Base-by-base conservation (phyloP, 2,329 filamentous ascomycete species). In the Aulographum hederae region DNA sequence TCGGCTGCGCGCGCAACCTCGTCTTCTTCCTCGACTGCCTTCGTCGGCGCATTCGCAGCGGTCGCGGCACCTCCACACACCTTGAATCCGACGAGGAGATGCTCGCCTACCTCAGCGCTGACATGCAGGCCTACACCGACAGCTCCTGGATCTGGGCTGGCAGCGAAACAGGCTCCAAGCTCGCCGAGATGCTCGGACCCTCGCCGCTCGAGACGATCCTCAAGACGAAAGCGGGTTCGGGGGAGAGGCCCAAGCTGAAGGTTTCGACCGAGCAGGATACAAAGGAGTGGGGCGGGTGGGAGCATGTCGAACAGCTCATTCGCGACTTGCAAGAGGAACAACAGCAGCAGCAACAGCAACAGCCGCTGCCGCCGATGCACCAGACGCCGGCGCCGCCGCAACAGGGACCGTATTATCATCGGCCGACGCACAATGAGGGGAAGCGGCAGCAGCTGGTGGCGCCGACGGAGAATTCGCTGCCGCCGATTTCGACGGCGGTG, bases 261-360 rank as follows among this genome's bases (percentile, higher is more conserved):
- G 60, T 65, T 0, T 51, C 75, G 10, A 65, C 61, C 0, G 62
- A 63, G 16, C 63, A 67, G 8, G 69, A 74, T 40, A 57, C 60
- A 28, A 60, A 64, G 32, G 74, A 78, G 29, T 91, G 81, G 80
- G 72, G 73, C 32, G 80, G 79, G 2, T 94, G 85, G 85, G 69
- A 71, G 15, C 67, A 69, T 38, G 59, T 92, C 11, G 76, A 89
- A 43, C 61, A 64, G 33, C 61, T 69, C 15, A 57, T 79, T 3
- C 58, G 65, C 13, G 59, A 65, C 26, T 52, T 82, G 20, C 51
- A 60, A 43, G 61, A 51, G 8, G 58, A 65, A 33, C 53, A 57
- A 37, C 60, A 52, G 34, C 33, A 32, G 13, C 38, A 35, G 20
- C 17, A 31, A 10, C 34, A 34, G 26, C 33, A 36, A 11, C 36